Percentiles rank a stretch among this genome's conserved stretches.
Conservation (phyloP, 129 eudicot species). For the Deinandra increscens region DNA sequence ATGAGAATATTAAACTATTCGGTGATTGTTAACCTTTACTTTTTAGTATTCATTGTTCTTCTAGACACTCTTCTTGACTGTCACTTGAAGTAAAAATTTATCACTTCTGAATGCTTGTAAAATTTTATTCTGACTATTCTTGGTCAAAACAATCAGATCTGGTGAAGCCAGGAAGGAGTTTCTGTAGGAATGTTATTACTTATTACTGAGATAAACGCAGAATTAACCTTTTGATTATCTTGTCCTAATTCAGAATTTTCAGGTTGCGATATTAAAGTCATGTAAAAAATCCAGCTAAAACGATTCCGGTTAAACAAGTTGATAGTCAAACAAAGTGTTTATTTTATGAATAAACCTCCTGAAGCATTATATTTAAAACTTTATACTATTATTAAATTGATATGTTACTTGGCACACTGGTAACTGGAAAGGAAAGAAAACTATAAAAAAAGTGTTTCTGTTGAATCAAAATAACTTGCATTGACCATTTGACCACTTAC, state of each 20-base stretch:
- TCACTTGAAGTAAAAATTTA: background rate
- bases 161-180: background rate
- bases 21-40: background rate
- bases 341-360: background rate
- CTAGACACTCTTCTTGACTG: background rate
- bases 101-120: background rate
- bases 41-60: background rate
- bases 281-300: background rate
- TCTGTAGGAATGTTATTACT: background rate
- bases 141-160: background rate
- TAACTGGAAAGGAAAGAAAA: no score
- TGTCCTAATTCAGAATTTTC: background rate
- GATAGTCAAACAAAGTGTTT: background rate
- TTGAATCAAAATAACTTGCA: background rate
- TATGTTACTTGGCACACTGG: background rate
- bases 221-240: background rate
- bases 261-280: background rate
- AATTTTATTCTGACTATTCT: conserved; percentile 2
- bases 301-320: background rate
- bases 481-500: background rate
- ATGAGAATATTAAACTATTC: background rate
- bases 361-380: background rate
- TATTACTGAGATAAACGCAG: background rate
- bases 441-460: no score
- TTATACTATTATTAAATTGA: background rate